These are phyloP conservation scores for Tulasnella sp. DNA, from an alignment of 768 basidiomycete genomes.

Conservation along the genomic window DNA sequence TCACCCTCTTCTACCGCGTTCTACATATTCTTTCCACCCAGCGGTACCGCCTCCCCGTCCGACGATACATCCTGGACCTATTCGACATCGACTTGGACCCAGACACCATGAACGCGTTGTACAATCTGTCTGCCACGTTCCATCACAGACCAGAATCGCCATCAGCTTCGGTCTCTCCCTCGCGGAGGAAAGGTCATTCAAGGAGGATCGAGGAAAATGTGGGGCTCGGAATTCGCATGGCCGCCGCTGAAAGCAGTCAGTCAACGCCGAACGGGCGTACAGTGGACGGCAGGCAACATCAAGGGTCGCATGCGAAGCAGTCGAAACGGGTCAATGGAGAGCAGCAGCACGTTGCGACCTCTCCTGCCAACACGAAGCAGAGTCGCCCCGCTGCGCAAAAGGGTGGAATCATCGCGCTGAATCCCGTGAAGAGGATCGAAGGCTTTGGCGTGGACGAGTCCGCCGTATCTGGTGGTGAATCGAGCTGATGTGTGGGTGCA, in stretches of 20 bases:
- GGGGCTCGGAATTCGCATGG: conserved; percentile 37
- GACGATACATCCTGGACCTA: conserved; percentile 89
- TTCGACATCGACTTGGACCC: conserved; percentile 82
- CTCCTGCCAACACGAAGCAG: neutral
- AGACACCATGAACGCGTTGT: conserved; percentile 59
- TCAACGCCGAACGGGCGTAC: neutral
- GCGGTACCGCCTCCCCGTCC: conserved; percentile 88
- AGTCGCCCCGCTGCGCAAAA: neutral
- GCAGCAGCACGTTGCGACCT: neutral
- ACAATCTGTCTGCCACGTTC: conserved; percentile 35
- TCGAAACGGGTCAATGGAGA: neutral
- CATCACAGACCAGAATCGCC: conserved; percentile 18
- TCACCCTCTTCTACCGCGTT: conserved; percentile 79
- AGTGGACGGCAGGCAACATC: neutral
- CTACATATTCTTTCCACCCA: conserved; percentile 86
- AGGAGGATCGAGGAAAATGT: neutral
- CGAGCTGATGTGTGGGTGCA: neutral
- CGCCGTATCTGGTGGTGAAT: neutral
- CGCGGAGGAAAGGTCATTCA: neutral
- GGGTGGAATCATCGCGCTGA: neutral
- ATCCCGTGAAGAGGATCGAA: conserved; percentile 1
- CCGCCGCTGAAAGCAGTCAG: neutral
- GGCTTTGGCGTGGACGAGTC: conserved; percentile 5
- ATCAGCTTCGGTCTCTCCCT: neutral
- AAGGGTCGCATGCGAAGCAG: neutral